Base-by-base conservation (phyloP, 75 land plant species). In the Pinus tabuliformis region DNA sequence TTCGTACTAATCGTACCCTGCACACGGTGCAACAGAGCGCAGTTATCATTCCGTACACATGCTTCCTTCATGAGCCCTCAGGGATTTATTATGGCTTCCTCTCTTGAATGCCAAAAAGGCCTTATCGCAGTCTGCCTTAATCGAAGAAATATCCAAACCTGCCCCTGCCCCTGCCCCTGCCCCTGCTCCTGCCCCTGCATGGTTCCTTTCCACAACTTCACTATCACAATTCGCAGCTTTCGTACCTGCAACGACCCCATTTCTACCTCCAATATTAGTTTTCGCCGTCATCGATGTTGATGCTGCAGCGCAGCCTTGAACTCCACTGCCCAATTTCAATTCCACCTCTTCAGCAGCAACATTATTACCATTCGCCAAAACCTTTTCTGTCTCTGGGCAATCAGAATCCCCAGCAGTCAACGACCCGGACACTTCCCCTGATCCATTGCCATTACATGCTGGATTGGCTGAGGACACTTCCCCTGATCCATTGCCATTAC, bases 71-170 rank as follows among this genome's bases (percentile, higher is more conserved):
- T 92, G 6, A 95, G 73, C 57, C 57, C 89, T 82, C 3, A 95
- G 64, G 2, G 98, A 91, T 68, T 89, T 91, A 22, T 84, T 92
- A 76, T 89, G 90, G 75, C 92, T 95, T 58, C 98, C 98, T 11
- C 95, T 83, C 30, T 92, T 81, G 28, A 92, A 76, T 7, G 98
- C 88, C 11, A 85, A 84, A 14, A 95, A 78, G 16, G 98, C 92
- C 45, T 78, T 75, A 83, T 95, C 98, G 62, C 95, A 95, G 39
- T 95, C 98, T 16, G 76, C 78, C 77, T 87, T 92, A 14, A 90
- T 62, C 28, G 73, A 72, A 2, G 83, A 54, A 36, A 58, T 28
- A 36, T 75, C 87, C 57, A 49, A 58, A 33, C 28, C 39, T 33
- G 63, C 57, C 11, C 73, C 37, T 17, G 21, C 26, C 20, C 72